Evolutionary conservation across 2,329 filamentous ascomycete genomes (phyloP).

Genomic region (Rasamsonia emersonii): DNA sequence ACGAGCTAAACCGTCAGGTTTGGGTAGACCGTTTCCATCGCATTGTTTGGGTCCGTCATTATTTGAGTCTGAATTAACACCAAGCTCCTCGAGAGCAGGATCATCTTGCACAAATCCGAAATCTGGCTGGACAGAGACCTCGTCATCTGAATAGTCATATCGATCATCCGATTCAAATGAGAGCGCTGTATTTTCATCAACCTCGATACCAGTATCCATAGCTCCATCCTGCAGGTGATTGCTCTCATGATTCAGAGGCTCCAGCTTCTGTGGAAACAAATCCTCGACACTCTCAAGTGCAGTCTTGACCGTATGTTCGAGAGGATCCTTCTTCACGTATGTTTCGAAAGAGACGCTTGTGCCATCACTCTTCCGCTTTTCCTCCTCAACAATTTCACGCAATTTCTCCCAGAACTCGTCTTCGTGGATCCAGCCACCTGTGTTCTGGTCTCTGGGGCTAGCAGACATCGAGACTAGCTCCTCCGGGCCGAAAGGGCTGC

Average conservation of each 20-base stretch:
- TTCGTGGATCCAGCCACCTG: constrained; percentile 89
- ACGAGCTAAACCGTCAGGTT: no score
- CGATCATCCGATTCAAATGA: constrained; percentile 36
- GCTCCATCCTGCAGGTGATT: constrained; percentile 8
- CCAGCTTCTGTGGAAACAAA: constrained; percentile 63
- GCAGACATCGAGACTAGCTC: constrained; percentile 84
- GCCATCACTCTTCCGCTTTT: constrained; percentile 44
- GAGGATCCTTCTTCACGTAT: constrained; percentile 50
- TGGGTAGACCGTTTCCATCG: no score
- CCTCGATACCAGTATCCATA: constrained; percentile 37
- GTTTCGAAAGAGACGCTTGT: constrained; percentile 51
- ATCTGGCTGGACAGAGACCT: constrained; percentile 21
- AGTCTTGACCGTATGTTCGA: constrained; percentile 60
- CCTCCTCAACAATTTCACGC: constrained; percentile 53
- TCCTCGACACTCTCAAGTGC: constrained; percentile 78
- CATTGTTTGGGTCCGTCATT: constrained; percentile 8
- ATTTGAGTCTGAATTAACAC: no score
- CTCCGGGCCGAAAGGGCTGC: constrained; percentile 71
- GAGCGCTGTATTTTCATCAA: constrained; percentile 56
- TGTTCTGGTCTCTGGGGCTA: constrained; percentile 60
- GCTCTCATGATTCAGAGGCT: constrained; percentile 15
- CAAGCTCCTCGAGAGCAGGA: constrained; percentile 8
- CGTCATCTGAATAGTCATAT: constrained; percentile 37
- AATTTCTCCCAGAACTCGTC: constrained; percentile 67
- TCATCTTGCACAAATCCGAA: constrained; percentile 12